Evolutionary conservation across 768 basidiomycete genomes (phyloP), one percentile per base, ranked within the genome.

Genomic region (Psilocybe tampanensis): DNA sequence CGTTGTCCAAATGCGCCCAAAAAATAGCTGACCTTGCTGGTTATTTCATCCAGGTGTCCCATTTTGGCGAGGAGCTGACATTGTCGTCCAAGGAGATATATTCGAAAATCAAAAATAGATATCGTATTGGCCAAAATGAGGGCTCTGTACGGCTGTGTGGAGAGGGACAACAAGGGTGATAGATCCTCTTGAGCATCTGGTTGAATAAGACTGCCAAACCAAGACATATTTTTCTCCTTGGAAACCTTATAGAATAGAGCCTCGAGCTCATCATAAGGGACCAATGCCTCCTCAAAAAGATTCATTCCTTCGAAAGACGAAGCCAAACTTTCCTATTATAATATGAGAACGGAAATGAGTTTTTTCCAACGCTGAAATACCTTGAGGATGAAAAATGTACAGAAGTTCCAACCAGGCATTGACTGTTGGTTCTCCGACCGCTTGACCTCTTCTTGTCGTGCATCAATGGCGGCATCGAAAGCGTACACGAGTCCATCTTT

Each of bases 401-500:
- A 95, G 68, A 97, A 99, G 68, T 97, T 97, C 97, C 97, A 99
- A 8, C 97, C 96, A 1, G 94, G 94, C 85, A 95, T 91, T 64
- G 89, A 83, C 54, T 92, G 82, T 71, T 98, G 93, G 47, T 85
- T 81, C 67, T 99, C 96, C 0, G 92, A 93, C 34, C 93, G 84
- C 64, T 82, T 88, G 2, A 98, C 89, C 59, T 97, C 95, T 44
- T 98, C 97, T 66, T 95, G 93, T 15, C 94, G 81, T 56, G 86
- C 85, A 9, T 80, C 73, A 39, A 98, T 80, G 1, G 90, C 86
- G 17, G 78, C 71, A 64, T 98, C 94, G 62, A 98, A 95, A 0
- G 94, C 88, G 44, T 79, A 78, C n/a, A 96, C 70, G 9, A 98
- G 65, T 2, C 90, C 89, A 54, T 98, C 96, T 73, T 98, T 98